Conservation (phyloP, 352 stramenopile genomes). For the Phytophthora rubi region DNA sequence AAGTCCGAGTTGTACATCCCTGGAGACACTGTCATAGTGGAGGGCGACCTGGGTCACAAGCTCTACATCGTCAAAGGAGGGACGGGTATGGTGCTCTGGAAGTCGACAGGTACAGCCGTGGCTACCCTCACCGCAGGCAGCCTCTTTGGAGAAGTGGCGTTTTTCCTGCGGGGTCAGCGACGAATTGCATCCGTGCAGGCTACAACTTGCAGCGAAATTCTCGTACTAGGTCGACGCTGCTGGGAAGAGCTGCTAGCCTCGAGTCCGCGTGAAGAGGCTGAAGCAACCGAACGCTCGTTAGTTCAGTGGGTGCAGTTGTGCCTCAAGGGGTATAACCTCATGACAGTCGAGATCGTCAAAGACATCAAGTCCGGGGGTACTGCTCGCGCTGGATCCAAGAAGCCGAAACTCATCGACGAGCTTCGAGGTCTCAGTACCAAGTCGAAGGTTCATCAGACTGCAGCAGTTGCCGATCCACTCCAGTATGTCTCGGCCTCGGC, state of each 20-base stretch:
- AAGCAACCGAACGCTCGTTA: conserved; percentile 46
- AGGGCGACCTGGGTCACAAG: conserved; percentile 71
- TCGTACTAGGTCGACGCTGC: conserved; percentile 55
- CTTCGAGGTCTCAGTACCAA: conserved; percentile 37
- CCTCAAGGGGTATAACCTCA: conserved; percentile 74
- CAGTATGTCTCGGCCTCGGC: conserved; percentile 34
- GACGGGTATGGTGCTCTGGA: conserved; percentile 70
- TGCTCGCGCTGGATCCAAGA: conserved; percentile 15
- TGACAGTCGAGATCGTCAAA: conserved; percentile 77
- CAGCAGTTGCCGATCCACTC: conserved; percentile 10
- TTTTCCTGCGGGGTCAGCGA: conserved; percentile 66
- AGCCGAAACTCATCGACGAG: conserved; percentile 46
- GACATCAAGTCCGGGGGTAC: conserved; percentile 55
- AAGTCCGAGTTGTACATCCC: conserved; percentile 77
- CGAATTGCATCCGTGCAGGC: conserved; percentile 74
- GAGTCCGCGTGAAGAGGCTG: conserved; percentile 48
- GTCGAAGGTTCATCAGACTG: background rate
- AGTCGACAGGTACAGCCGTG: conserved; percentile 66
- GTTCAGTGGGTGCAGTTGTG: conserved; percentile 67
- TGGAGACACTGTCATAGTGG: conserved; percentile 71
- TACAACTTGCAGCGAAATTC: conserved; percentile 65
- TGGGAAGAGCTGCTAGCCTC: conserved; percentile 61
- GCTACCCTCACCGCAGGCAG: conserved; percentile 59
- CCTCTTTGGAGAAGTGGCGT: conserved; percentile 80
- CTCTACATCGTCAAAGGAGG: conserved; percentile 78